These are phyloP conservation scores for Polyporus tsugae DNA, from an alignment of 1,284 basidiomycete species.

Conservation along the genomic window DNA sequence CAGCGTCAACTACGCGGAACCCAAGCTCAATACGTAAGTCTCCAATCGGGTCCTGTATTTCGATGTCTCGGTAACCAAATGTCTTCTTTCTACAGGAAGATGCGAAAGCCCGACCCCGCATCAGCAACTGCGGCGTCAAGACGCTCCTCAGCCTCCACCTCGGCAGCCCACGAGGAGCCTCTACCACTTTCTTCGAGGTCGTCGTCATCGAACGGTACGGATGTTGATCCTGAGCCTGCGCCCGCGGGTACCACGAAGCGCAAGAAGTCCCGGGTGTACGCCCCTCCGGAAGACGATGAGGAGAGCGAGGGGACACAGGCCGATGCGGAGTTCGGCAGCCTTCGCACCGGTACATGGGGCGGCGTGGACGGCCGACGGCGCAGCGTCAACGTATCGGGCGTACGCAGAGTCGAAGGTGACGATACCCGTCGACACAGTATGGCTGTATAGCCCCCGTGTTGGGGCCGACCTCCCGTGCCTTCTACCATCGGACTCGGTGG, in stretches of 20 bases:
- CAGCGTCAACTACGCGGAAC: slow-evolving; percentile 90
- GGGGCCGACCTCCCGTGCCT: neutral
- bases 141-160: slow-evolving; percentile 38
- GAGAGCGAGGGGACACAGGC: too few species aligned
- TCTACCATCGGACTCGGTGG: neutral
- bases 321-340: too few species aligned
- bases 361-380: slow-evolving; percentile 67
- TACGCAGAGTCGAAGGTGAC: slow-evolving; percentile 42
- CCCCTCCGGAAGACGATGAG: too few species aligned
- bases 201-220: too few species aligned
- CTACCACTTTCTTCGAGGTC: too few species aligned
- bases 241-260: too few species aligned
- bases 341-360: slow-evolving; percentile 51
- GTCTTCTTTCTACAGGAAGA: slow-evolving; percentile 67
- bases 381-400: slow-evolving; percentile 41
- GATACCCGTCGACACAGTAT: slow-evolving; percentile 49
- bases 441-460: slow-evolving; percentile 40
- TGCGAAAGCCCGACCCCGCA: slow-evolving; percentile 82
- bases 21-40: slow-evolving; percentile 88
- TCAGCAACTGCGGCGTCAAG: slow-evolving; percentile 40
- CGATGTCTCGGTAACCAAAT: neutral
- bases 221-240: too few species aligned
- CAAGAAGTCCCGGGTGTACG: too few species aligned
- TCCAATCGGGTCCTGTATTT: neutral
- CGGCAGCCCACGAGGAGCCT: slow-evolving; percentile 42